phyloP scores from a whole-genome alignment of 2,329 filamentous ascomycete genomes.

The Fusarium pseudonygamai region DNA sequence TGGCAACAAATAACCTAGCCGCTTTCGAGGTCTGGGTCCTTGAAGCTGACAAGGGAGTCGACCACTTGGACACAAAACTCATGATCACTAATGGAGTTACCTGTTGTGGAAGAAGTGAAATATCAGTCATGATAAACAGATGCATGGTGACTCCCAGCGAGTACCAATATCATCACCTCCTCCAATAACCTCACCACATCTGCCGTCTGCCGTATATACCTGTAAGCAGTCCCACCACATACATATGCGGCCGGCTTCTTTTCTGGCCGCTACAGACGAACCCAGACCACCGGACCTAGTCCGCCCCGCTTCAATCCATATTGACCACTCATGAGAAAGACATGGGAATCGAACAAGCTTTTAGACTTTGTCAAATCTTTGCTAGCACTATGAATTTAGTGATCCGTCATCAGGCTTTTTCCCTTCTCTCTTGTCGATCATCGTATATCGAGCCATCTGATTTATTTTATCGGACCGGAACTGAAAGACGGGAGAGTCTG shows the following conservation, averaged over 20 bases:
- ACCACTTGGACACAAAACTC: conserved; percentile 17
- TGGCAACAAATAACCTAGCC: conserved; percentile 20
- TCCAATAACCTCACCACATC: not conserved
- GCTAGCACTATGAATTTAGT: not conserved
- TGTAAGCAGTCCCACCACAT: conserved; percentile 10
- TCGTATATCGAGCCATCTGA: not conserved
- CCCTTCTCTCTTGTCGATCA: conserved; percentile 16
- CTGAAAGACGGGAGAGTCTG: conserved; percentile 12
- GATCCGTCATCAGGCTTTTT: not conserved
- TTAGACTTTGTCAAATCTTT: conserved; percentile 22
- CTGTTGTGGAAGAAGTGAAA: not conserved
- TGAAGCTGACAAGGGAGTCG: conserved; percentile 10
- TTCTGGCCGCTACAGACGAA: conserved; percentile 11
- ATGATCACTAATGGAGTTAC: not conserved
- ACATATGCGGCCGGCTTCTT: conserved; percentile 6
- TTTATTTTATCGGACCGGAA: not conserved
- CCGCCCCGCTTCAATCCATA: conserved; percentile 4
- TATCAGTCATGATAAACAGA: not conserved
- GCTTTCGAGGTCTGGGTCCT: conserved; percentile 19
- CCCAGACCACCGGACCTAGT: conserved; percentile 4
- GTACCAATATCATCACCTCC: not conserved
- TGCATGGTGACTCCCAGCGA: not conserved
- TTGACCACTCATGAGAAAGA: conserved; percentile 6
- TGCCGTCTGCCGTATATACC: not conserved
- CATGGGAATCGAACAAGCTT: conserved; percentile 25